These are phyloP conservation scores for Ophiostoma australiae DNA, from an alignment of 2,329 filamentous ascomycete species.

Conservation along the genomic window DNA sequence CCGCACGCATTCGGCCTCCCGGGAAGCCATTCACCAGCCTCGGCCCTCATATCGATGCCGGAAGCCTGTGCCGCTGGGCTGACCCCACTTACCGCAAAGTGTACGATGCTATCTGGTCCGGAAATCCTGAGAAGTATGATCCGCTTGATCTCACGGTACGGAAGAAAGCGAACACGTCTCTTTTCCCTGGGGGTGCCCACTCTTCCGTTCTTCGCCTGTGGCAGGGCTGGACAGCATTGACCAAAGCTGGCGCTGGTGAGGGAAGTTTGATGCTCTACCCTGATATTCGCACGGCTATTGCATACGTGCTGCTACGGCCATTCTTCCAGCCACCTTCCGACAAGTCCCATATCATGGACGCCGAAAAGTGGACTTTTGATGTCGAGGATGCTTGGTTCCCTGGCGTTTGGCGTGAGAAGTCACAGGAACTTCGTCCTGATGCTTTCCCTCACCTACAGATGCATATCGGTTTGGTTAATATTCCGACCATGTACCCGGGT, in stretches of 20 bases:
- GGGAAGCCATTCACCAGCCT: slow-evolving; percentile 38
- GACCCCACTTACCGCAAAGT: slow-evolving; percentile 37
- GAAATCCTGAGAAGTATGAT: slow-evolving; percentile 37
- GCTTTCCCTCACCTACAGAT: slow-evolving; percentile 40
- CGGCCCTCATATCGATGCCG: slow-evolving; percentile 43
- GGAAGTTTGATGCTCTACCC: slow-evolving; percentile 41
- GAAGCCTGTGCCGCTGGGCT: slow-evolving; percentile 41
- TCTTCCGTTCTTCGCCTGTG: slow-evolving; percentile 38
- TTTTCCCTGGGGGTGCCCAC: slow-evolving; percentile 37
- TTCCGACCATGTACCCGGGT: slow-evolving; percentile 37
- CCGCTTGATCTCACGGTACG: slow-evolving; percentile 37
- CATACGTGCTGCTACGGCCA: slow-evolving; percentile 41
- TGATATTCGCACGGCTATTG: slow-evolving; percentile 35
- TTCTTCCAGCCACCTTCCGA: slow-evolving; percentile 38
- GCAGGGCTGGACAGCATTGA: slow-evolving; percentile 43
- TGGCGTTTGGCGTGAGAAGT: slow-evolving; percentile 35
- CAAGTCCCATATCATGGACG: slow-evolving; percentile 35
- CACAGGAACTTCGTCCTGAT: slow-evolving; percentile 36
- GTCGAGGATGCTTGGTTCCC: slow-evolving; percentile 35
- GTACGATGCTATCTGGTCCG: slow-evolving; percentile 38
- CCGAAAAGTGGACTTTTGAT: slow-evolving; percentile 37
- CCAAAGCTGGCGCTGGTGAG: slow-evolving; percentile 33
- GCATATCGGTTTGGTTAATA: slow-evolving; percentile 36
- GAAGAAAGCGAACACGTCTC: slow-evolving; percentile 34
- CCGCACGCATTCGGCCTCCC: slow-evolving; percentile 37